Conservation (phyloP, 805 yeast genomes). For the Metschnikowia bowlesiae region DNA sequence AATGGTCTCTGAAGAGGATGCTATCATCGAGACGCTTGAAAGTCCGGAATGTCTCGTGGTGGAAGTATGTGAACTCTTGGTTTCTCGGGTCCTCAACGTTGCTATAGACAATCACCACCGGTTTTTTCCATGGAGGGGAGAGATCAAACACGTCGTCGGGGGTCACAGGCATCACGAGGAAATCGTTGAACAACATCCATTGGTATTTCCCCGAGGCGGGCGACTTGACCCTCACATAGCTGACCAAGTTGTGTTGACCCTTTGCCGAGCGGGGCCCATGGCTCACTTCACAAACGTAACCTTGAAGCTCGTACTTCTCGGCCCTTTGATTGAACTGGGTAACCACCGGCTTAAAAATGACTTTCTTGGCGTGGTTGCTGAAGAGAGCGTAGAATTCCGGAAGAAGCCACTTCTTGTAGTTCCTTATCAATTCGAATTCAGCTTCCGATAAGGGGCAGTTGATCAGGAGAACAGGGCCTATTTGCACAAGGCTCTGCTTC, state of each 20-base stretch:
- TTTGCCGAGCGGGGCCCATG: slow-evolving; percentile 35
- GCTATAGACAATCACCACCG: slow-evolving; percentile 67
- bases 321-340: slow-evolving; percentile 28
- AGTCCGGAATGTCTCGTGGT: slow-evolving; percentile 19
- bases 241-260: slow-evolving; percentile 56
- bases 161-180: slow-evolving; percentile 70
- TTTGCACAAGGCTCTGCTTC: slow-evolving; percentile 43
- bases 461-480: slow-evolving; percentile 63
- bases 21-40: slow-evolving; percentile 46
- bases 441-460: slow-evolving; percentile 53
- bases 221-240: slow-evolving; percentile 45
- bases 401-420: slow-evolving; percentile 54
- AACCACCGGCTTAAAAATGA: slow-evolving; percentile 31
- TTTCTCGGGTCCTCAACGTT: slow-evolving; percentile 40
- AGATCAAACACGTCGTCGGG: slow-evolving; percentile 76
- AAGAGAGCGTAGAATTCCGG: slow-evolving; percentile 48
- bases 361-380: slow-evolving; percentile 34
- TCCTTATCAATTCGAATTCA: slow-evolving; percentile 50
- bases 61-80: slow-evolving; percentile 38
- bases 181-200: slow-evolving; percentile 92
- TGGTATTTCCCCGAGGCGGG: slow-evolving; percentile 22
- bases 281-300: slow-evolving; percentile 65
- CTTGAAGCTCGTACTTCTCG: slow-evolving; percentile 56
- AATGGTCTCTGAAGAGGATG: slow-evolving; percentile 69
- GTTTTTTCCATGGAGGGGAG: slow-evolving; percentile 76